Base-by-base conservation (phyloP, 2,329 filamentous ascomycete species). In the Exophiala oligosperma region DNA sequence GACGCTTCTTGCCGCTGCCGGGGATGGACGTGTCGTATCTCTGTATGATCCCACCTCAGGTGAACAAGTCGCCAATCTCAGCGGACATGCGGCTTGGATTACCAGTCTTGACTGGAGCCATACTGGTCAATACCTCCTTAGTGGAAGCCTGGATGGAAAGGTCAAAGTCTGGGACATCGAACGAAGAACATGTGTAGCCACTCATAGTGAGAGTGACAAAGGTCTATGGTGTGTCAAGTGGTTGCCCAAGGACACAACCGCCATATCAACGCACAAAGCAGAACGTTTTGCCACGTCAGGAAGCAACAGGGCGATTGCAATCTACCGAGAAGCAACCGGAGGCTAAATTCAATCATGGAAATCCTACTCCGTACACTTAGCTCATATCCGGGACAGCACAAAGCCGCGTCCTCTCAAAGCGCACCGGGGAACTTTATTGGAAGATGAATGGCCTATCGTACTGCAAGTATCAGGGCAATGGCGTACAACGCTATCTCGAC, bases 81-180 rank as follows among this genome's bases (percentile, higher is more conserved):
- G 83, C 0, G 91, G 89, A 1, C 90, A 93, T 71, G 82, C 84
- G 0, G 88, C 90, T 4, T 99, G 93, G 94, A 87, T 99, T 65
- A 89, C 93, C 61, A 89, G 89, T 32, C 79, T 97, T 44, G 91
- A 96, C 72, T 99, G 93, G 91, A 97, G 88, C 72, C 85, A 90
- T 69, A 95, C 90, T 3, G 94, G 94, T 49, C 93, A 97, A 75
- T 96, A 90, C 72, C 78, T 99, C 11, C 80, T 97, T 2, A 95
- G 89, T 69, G 91, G 91, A 49, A 86, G 89, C 1, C 91, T 95
- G 72, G 92, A 97, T 70, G 93, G 94, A 38, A 97, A 96, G 74
- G 91, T 90, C 60, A 97, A 96, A 75, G 90, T 97, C 29, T 99
- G 94, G 94, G 93, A 91, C 29, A 84, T 97, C 59, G 92, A 96